Conservation (phyloP, 202 grass and related monocot genomes). For the Carex arenaria region DNA sequence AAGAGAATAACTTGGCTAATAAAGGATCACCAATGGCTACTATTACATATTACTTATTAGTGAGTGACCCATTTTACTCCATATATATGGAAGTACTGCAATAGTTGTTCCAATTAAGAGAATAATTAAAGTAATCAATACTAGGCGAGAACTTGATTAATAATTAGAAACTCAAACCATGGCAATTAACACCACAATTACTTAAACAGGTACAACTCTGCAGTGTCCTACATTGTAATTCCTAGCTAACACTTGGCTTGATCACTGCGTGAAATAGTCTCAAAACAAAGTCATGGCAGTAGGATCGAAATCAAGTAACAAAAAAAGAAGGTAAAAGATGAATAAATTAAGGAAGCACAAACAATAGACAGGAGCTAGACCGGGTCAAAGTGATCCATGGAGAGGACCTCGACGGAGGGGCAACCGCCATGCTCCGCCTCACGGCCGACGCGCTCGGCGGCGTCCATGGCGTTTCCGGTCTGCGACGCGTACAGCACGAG, state of each 20-base stretch:
- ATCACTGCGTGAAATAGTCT: neutral
- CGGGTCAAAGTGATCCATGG: slow-evolving; percentile 62
- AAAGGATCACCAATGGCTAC: no score
- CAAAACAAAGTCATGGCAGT: neutral
- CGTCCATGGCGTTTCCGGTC: slow-evolving; percentile 79
- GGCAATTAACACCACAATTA: neutral
- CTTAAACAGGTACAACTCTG: neutral
- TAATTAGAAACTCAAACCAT: neutral
- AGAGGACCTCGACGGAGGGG: slow-evolving; percentile 52
- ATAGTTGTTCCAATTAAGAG: neutral
- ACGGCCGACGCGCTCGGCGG: slow-evolving; percentile 54
- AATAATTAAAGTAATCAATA: neutral
- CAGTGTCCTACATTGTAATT: neutral
- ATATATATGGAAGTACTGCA: neutral
- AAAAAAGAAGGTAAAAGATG: neutral
- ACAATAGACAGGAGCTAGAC: slow-evolving; percentile 23
- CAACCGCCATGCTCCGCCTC: slow-evolving; percentile 84
- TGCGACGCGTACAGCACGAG: slow-evolving; percentile 76
- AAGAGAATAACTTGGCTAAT: no score
- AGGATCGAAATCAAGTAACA: neutral
- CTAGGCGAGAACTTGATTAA: neutral
- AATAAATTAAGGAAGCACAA: neutral
- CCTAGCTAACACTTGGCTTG: neutral
- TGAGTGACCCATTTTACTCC: neutral
- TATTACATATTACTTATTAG: no score